Base-by-base conservation (phyloP, 768 basidiomycete species). In the Candolleomyces aberdarensis region DNA sequence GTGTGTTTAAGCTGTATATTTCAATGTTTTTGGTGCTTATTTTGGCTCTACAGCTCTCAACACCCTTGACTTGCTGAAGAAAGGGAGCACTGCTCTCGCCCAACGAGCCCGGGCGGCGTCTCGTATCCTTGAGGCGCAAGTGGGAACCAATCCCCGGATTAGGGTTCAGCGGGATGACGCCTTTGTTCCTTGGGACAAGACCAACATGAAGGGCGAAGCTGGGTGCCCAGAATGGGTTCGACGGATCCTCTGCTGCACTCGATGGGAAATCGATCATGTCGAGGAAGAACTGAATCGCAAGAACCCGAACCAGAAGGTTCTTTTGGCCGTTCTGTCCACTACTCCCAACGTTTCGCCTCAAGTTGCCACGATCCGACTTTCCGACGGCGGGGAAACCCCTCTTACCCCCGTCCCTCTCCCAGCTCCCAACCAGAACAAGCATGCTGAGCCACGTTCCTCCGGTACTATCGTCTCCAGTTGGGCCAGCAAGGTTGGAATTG, bases 1-100 rank as follows among this genome's bases (percentile, higher is more conserved):
- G 94, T 94, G 63, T 19, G 49, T 61, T 20, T 58, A 41, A 29
- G 13, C 52, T 52, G 29, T 10, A 19, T 36, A 39, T 44, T 61
- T 46, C 19, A 55, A 53, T 19, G 47, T 10, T 0, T 19, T 71
- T 15, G 22, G 13, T 44, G 43, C 36, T 8, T 11, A 8, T 36
- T 36, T 11, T 5, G 36, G 11, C 36, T 11, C 2, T 39, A 54
- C 26, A 96, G 94, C 90, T 9, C 81, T 97, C 29, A 96, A 94
- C 68, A 96, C 94, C 0, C 82, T 97, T 2, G 95, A 97, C 70
- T 76, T 96, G 1, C 83, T 96, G 68, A 97, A 97, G 83, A 97
- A 96, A 70, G 94, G 94, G 1, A 86, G 87, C 0, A 89, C 81
- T 29, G 75, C 84, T 0, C 80, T 94, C 11, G 92, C 94, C 0